Percentiles rank a stretch among this genome's conserved stretches.
Evolutionary conservation across 352 stramenopile genomes (phyloP).

Genomic region (Thalassiosira mediterranea): DNA sequence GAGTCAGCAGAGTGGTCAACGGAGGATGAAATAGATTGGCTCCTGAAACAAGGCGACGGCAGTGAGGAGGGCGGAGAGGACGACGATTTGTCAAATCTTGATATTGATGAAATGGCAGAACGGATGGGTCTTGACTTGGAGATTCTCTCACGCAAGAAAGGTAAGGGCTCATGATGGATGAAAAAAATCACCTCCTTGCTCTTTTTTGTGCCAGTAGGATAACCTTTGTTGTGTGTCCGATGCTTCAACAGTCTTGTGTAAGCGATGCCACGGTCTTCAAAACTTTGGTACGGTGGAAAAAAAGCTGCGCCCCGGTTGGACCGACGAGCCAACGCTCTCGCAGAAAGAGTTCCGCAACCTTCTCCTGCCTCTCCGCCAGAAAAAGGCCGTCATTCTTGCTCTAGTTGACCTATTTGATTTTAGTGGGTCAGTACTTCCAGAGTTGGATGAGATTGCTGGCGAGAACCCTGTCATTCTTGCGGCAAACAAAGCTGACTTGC

Average conservation of each 20-base stretch:
- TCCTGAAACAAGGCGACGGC: constrained; percentile 59
- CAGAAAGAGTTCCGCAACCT: constrained; percentile 79
- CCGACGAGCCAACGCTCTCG: constrained; percentile 75
- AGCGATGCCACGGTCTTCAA: constrained; percentile 76
- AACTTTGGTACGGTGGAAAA: constrained; percentile 79
- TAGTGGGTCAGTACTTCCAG: constrained; percentile 76
- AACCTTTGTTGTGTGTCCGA: too few species aligned
- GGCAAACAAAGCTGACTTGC: constrained; percentile 82
- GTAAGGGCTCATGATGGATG: too few species aligned
- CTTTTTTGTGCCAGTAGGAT: too few species aligned
- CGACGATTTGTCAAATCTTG: constrained; percentile 45
- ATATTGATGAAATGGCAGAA: constrained; percentile 67
- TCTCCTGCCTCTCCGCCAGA: constrained; percentile 70
- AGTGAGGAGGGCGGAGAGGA: constrained; percentile 32
- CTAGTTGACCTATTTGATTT: constrained; percentile 85
- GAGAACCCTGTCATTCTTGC: constrained; percentile 84
- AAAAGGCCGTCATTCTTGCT: constrained; percentile 78
- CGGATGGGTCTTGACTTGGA: constrained; percentile 72
- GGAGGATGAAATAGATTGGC: constrained; percentile 82
- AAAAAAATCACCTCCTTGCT: too few species aligned
- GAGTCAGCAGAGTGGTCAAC: constrained; percentile 71
- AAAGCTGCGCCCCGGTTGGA: constrained; percentile 76
- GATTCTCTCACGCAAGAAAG: constrained; percentile 68
- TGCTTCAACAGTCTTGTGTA: constrained; percentile 78
- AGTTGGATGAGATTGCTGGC: constrained; percentile 81